Base-by-base conservation (phyloP, 2,329 filamentous ascomycete species). In the Penicillium freii region DNA sequence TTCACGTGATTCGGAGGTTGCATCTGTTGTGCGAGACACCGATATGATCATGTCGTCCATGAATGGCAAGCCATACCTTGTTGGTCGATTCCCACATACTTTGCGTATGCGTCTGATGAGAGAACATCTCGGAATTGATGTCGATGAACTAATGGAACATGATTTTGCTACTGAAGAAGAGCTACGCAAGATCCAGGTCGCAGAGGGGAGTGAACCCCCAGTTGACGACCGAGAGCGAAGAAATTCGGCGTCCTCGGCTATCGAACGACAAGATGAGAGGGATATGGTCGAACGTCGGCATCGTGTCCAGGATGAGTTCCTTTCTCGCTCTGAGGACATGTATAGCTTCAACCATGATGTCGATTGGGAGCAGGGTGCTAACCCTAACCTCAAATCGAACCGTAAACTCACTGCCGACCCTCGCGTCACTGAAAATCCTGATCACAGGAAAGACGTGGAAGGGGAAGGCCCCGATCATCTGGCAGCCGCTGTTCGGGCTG, bases 91-190 rank as follows among this genome's bases (percentile, higher is more conserved):
- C 74, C 90, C 94, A 6, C 92, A 97, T 72, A 94, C 91, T 0
- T 83, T 99, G 51, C 91, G 94, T 31, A 87, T 97, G 79, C 89
- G 94, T 27, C 81, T 97, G 48, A 97, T 97, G 94, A 85, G 93
- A 61, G 94, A 99, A 75, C 94, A 99, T 77, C 81, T 99, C 31
- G 94, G 94, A n/a, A 80, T 97, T 39, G 92, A 97, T 69, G 91
- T 96, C 4, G 94, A 99, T 72, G 90, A 91, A 68, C 87, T 97
- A 58, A 85, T 90, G 69, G 91, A 94, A 69, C 86, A 93, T 60
- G 87, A 92, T 64, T 82, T 88, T 50, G 82, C 85, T 64, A 84
- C 84, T 29, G 87, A 92, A 66, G 73, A 85, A 48, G 86, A 88
- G 64, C 78, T 81, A 15, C 81, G 77, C 33, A 80, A 81, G 5